Conservation (phyloP, 176 grass and related monocot genomes). For the Oryza brachyantha region DNA sequence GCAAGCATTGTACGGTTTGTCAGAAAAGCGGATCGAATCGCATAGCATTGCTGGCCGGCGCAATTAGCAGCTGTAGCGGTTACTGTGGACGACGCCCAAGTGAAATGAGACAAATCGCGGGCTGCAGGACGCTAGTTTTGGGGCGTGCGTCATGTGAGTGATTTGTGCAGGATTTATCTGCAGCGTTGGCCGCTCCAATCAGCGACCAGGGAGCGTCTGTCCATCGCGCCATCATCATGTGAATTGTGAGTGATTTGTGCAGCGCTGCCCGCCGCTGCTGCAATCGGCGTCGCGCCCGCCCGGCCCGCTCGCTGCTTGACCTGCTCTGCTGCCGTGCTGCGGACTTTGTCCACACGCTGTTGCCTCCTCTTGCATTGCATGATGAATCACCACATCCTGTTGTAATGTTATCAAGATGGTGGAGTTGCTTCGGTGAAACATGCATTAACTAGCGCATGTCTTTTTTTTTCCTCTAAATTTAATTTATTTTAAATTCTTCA, state of each 20-base stretch:
- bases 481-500: no score
- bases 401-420: no score
- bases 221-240: not conserved
- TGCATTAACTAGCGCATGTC: no score
- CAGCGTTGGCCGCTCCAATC: not conserved
- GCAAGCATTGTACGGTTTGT: no score
- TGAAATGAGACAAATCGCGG: no score
- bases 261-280: not conserved
- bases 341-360: not conserved
- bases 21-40: no score
- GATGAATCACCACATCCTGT: no score
- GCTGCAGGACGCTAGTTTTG: not conserved
- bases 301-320: not conserved
- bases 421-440: no score
- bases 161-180: not conserved
- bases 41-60: no score
- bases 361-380: not conserved
- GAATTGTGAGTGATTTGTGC: slow-evolving; percentile 27
- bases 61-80: not conserved
- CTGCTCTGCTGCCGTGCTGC: not conserved
- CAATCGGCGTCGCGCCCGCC: not conserved
- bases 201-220: not conserved
- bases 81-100: no score
- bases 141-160: not conserved
- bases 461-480: no score